phyloP scores from a whole-genome alignment of 1,139 yeast genomes.

The Pichia cactophila region DNA sequence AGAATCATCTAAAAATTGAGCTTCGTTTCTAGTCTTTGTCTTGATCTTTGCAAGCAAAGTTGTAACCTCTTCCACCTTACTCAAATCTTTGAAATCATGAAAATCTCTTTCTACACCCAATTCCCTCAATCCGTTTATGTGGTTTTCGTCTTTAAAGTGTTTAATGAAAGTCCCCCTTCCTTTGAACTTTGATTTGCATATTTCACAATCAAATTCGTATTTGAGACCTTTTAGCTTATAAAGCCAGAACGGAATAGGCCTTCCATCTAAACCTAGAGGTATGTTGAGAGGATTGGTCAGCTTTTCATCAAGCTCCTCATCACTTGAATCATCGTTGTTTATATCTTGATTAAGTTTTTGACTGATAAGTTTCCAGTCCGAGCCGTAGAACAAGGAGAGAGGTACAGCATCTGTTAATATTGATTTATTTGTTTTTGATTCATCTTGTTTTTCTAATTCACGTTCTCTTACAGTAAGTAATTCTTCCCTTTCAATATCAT shows the following conservation, averaged over 20 bases:
- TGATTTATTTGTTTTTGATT: slow-evolving; percentile 26
- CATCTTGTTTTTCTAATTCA: slow-evolving; percentile 44
- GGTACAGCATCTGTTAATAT: slow-evolving; percentile 1
- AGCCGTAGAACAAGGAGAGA: slow-evolving; percentile 15
- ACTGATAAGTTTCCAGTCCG: background rate
- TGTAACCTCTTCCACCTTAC: slow-evolving; percentile 60
- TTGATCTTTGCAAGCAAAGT: slow-evolving; percentile 46
- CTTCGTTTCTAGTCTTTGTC: slow-evolving; percentile 33
- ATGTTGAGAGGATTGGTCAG: slow-evolving; percentile 45
- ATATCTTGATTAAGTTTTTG: slow-evolving; percentile 13
- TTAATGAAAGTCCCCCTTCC: slow-evolving; percentile 67
- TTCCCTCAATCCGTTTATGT: slow-evolving; percentile 64
- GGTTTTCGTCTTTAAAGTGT: slow-evolving; percentile 68
- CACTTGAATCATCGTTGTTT: slow-evolving; percentile 17
- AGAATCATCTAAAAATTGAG: slow-evolving; percentile 45
- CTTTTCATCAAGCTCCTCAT: slow-evolving; percentile 22
- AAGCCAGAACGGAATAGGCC: slow-evolving; percentile 90
- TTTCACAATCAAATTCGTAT: slow-evolving; percentile 67
- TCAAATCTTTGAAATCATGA: slow-evolving; percentile 54
- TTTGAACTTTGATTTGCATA: slow-evolving; percentile 76
- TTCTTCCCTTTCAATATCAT: slow-evolving; percentile 57
- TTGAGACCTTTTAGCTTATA: slow-evolving; percentile 85
- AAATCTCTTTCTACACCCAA: slow-evolving; percentile 52
- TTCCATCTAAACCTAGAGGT: slow-evolving; percentile 84
- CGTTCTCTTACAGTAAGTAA: slow-evolving; percentile 73